Base-by-base conservation (phyloP, 768 basidiomycete genomes). In the Boletus subcaerulescens region DNA sequence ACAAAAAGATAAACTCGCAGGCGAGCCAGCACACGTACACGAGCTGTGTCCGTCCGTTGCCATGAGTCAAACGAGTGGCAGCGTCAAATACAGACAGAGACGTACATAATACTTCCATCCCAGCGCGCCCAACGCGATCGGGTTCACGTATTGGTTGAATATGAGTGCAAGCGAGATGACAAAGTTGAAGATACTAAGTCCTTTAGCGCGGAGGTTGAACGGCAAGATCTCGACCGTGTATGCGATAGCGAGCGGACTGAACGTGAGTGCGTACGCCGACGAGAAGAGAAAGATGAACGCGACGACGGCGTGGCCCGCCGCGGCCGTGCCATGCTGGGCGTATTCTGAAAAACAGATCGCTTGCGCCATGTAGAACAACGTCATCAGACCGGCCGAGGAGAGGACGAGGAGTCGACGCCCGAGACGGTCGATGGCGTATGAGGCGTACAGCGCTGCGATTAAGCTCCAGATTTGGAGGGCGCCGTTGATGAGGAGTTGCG, bases 91-190 rank as follows among this genome's bases (percentile, higher is more conserved):
- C 12, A 36, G n/a, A 12, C 1, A 2, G 4, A 4, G 18, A 60
- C 59, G n/a, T 31, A 61, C 59, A 35, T 58, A 71, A 53, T 83
- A 83, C 72, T 77, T 76, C 82, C 82, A 83, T 10, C 73, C 73
- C 6, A 83, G 59, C 0, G 66, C 65, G 5, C 75, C 71, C 22
- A 92, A 72, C 1, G 89, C 90, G 74, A 85, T 82, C 8, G 90
- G 88, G 60, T 91, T 91, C 45, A 89, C 81, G 50, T 89, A 87
- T 64, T 87, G 86, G 61, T 88, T 92, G 70, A 93, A 86, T 3
- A 89, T 85, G 26, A 88, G 74, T 2, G 86, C 81, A 36, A 87
- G 73, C 62, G 81, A 84, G 29, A 88, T 75, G 5, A 76, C 75
- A 48, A 88, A 70, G 66, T 85, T 87, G 85, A 91, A 89, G 35